phyloP scores from a whole-genome alignment of 1,284 basidiomycete genomes.

The Xerocomus subilludens region DNA sequence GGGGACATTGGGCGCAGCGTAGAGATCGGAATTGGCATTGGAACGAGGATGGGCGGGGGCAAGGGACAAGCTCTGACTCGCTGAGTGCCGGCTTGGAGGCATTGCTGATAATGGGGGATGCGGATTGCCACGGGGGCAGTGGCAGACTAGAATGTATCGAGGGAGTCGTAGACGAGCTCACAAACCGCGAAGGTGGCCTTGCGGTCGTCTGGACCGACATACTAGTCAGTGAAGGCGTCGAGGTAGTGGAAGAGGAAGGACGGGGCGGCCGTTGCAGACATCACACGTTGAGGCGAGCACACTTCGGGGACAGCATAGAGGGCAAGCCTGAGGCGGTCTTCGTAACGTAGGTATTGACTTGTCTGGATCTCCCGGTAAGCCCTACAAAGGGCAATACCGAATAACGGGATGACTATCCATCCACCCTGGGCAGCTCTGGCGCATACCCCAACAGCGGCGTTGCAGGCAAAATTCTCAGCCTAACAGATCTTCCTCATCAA shows the following conservation, averaged over 20 bases:
- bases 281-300: constrained; percentile 46
- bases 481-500: constrained; percentile 68
- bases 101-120: constrained; percentile 74
- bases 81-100: constrained; percentile 79
- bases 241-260: constrained; percentile 78
- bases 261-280: constrained; percentile 69
- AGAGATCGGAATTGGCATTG: no score
- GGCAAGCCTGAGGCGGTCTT: constrained; percentile 55
- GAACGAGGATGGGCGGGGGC: no score
- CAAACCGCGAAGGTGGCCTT: constrained; percentile 85
- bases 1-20: no score
- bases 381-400: constrained; percentile 49
- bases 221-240: constrained; percentile 89
- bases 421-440: background rate
- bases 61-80: constrained; percentile 92
- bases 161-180: constrained; percentile 81
- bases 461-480: constrained; percentile 65
- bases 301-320: constrained; percentile 38
- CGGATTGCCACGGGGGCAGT: constrained; percentile 86
- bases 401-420: background rate
- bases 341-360: constrained; percentile 64
- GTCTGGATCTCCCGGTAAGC: constrained; percentile 66
- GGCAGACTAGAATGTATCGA: constrained; percentile 88
- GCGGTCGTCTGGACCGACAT: constrained; percentile 86
- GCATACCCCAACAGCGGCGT: constrained; percentile 64